Evolutionary conservation across 768 basidiomycete species (phyloP).

Genomic region (Auriscalpium microsporum): DNA sequence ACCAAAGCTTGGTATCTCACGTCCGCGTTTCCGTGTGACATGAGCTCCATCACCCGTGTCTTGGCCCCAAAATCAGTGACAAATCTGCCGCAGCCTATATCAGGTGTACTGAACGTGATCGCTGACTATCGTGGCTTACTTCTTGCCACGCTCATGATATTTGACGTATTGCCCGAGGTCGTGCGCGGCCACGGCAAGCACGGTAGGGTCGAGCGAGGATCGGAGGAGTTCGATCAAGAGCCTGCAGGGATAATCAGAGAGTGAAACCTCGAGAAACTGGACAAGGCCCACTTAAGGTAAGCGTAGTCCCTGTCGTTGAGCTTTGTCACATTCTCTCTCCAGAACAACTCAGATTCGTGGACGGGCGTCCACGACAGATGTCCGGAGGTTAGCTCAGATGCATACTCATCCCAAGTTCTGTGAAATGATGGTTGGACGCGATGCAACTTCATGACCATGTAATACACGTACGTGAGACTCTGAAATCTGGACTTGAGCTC

Average conservation of each 20-base stretch:
- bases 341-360: conserved; percentile 95
- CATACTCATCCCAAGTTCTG: conserved; percentile 96
- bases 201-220: conserved; percentile 60
- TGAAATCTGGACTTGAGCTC: conserved; percentile 82
- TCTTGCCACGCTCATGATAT: conserved; percentile 86
- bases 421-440: neutral
- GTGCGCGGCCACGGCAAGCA: conserved; percentile 86
- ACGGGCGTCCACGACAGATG: conserved; percentile 94
- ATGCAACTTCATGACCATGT: neutral
- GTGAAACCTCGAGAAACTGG: neutral
- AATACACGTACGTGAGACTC: conserved; percentile 69
- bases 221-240: conserved; percentile 64
- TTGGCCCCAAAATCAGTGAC: conserved; percentile 85
- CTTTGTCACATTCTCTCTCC: conserved; percentile 89
- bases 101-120: too few relatives aligned
- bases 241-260: conserved; percentile 32
- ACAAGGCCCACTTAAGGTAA: conserved; percentile 60
- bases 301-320: conserved; percentile 80
- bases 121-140: conserved; percentile 38
- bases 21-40: conserved; percentile 81
- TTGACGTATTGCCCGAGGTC: conserved; percentile 94
- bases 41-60: conserved; percentile 80
- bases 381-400: conserved; percentile 81
- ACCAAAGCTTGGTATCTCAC: conserved; percentile 90
- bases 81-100: conserved; percentile 34